Conservation (phyloP, 2,329 filamentous ascomycete genomes). For the Paecilomyces dactylethromorphus region DNA sequence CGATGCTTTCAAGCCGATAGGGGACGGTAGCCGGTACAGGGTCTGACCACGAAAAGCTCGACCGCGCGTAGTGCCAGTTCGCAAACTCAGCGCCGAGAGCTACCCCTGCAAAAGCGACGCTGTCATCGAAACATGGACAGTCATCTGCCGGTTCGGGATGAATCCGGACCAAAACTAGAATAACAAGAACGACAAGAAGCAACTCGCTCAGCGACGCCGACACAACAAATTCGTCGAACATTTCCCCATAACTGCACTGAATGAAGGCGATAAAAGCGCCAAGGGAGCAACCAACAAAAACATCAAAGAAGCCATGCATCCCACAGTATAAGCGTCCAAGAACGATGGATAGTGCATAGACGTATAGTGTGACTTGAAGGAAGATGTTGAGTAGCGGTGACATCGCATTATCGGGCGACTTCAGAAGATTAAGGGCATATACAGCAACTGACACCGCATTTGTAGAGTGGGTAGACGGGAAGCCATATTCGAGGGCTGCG, state of each 20-base stretch:
- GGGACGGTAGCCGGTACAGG: constrained; percentile 55
- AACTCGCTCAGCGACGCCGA: constrained; percentile 59
- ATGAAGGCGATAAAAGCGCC: constrained; percentile 59
- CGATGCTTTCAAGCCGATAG: constrained; percentile 61
- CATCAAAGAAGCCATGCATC: constrained; percentile 96
- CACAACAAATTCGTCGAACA: constrained; percentile 66
- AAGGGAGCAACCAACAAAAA: constrained; percentile 70
- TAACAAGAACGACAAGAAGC: constrained; percentile 55
- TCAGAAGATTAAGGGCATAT: constrained; percentile 69
- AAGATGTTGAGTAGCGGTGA: constrained; percentile 52
- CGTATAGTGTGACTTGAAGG: constrained; percentile 66
- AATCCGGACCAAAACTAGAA: constrained; percentile 73
- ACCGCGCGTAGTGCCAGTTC: constrained; percentile 71
- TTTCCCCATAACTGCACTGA: constrained; percentile 49
- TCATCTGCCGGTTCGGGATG: constrained; percentile 96
- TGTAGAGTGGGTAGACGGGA: constrained; percentile 93
- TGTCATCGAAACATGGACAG: constrained; percentile 95
- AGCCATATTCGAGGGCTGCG: constrained; percentile 91
- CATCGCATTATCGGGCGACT: constrained; percentile 57
- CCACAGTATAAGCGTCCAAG: constrained; percentile 91
- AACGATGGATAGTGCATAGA: constrained; percentile 84
- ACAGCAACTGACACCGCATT: constrained; percentile 93
- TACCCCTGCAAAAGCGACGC: constrained; percentile 85
- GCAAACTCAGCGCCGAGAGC: constrained; percentile 78
- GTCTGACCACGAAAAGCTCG: constrained; percentile 45